Base-by-base conservation (phyloP, 78 protist genomes). In the Speleostelium caveatum region DNA sequence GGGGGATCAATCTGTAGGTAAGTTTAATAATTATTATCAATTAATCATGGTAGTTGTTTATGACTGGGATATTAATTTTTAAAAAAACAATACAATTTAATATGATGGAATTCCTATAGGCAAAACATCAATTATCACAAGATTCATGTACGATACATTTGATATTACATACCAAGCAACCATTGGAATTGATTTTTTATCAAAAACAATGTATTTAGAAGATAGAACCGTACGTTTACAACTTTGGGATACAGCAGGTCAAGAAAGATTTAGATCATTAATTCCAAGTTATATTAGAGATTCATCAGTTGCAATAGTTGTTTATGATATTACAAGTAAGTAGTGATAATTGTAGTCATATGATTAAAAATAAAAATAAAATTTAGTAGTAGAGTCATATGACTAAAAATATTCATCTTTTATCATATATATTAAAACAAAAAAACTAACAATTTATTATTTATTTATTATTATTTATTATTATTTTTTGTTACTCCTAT, bases 71-170 rank as follows among this genome's bases (percentile, higher is more conserved):
- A 6, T 62, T 62, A 14, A 33, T 62, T 6, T 62, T 38, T 38
- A 38, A 16, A 38, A 32, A n/a, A n/a, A n/a, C n/a, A n/a, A n/a
- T n/a, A n/a, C n/a, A n/a, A n/a, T n/a, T n/a, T n/a, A n/a, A n/a
- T n/a, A n/a, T n/a, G n/a, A n/a, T n/a, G n/a, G n/a, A n/a, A n/a
- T n/a, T n/a, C n/a, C n/a, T n/a, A n/a, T n/a, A n/a, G n/a, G n/a
- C n/a, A 72, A 98, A 88, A 98, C 99, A 26, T 95, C 98, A 39
- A 95, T 97, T 45, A 96, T 97, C 58, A 98, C 99, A 0, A 92
- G 99, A 33, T 99, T 99, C 86, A 98, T 99, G 98, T 98, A 99
- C 79, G 99, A 99, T 73, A 96, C 97, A 30, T 99, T 99, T 73
- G 99, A 98, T 78, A 66, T 42, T 38, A 89, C 97, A 3, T 97